A percentile compares a stretch with the other conserved stretches of the same genome.
Evolutionary conservation across 352 stramenopile species (phyloP).

Genomic region (Elongisporangium undulatum): DNA sequence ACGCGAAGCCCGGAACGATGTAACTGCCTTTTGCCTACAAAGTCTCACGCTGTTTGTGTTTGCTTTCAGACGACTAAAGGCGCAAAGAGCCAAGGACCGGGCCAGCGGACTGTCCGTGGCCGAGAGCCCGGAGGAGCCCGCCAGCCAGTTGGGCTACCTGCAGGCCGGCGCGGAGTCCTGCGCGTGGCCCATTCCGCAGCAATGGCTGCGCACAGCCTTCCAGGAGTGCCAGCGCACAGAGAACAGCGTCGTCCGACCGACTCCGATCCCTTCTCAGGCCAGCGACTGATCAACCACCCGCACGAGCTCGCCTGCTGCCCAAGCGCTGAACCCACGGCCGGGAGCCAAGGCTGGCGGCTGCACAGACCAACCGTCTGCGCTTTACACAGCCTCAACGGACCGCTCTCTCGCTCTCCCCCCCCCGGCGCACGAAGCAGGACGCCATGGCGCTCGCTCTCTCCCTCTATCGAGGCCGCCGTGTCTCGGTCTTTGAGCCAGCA

Average conservation of each 20-base stretch:
- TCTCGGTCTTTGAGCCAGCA: background rate
- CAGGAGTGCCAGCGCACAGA: background rate
- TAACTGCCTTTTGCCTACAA: background rate
- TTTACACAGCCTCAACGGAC: background rate
- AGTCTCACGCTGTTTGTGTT: background rate
- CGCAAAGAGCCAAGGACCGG: background rate
- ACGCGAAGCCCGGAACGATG: background rate
- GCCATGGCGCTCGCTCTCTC: background rate
- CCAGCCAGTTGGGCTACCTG: background rate
- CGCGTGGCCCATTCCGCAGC: background rate
- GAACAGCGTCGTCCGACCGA: background rate
- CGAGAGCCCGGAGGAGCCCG: background rate
- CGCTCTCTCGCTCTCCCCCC: background rate
- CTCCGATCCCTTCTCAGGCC: background rate
- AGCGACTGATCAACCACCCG: background rate
- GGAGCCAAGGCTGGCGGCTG: too few relatives aligned
- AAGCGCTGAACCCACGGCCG: background rate
- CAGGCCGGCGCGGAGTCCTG: background rate
- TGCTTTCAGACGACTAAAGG: background rate
- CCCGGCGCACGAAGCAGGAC: background rate
- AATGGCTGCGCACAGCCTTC: background rate
- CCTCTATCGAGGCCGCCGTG: too few relatives aligned
- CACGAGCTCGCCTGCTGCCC: background rate
- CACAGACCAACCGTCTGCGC: too few relatives aligned
- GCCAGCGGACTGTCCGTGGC: background rate